Base-by-base conservation (phyloP, 805 yeast genomes). In the Priceomyces melissophilus region DNA sequence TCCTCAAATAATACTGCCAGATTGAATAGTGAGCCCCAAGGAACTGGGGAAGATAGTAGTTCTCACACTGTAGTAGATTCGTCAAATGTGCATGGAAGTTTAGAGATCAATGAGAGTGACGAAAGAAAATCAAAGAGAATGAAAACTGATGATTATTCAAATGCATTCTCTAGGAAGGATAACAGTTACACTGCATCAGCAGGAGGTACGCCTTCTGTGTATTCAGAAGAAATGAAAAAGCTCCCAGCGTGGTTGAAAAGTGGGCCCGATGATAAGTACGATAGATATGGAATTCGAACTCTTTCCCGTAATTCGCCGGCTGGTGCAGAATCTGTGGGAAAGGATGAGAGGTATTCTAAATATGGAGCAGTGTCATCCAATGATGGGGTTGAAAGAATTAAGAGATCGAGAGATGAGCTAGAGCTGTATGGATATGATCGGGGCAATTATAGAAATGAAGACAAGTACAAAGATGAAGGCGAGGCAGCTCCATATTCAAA, bases 191-290 rank as follows among this genome's bases (percentile, higher is more conserved):
- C 10, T 10, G 39, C 35, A 2, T 33, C 32, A 2, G 8, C 25
- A 20, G 25, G 25, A 20, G 43, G 43, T 6, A 35, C 26, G 5
- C 38, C 40, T 12, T 16, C 57, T 3, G 61, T 53, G n/a, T 66
- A 63, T 46, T 44, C 52, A 8, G 60, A 51, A 9, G 53, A 53
- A 26, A 45, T 46, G 10, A 50, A 49, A 36, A 57, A 56, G 3
- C 45, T 53, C 3, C 75, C 75, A 2, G 71, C 69, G 2, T 69
- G 75, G 75, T 53, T 67, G 58, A 63, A 60, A 42, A 52, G 57
- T 31, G 50, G 49, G 14, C 51, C 44, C 9, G 48, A 49, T 13
- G 57, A 52, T 32, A 69, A 67, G 46, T 69, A 69, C 49, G 73
- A 64, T 40, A 65, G 66, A 46, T 69, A 69, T 46, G 73, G 73